These are phyloP conservation scores for Penstemon eatonii DNA, from an alignment of 257 asterid genomes.

Conservation along the genomic window DNA sequence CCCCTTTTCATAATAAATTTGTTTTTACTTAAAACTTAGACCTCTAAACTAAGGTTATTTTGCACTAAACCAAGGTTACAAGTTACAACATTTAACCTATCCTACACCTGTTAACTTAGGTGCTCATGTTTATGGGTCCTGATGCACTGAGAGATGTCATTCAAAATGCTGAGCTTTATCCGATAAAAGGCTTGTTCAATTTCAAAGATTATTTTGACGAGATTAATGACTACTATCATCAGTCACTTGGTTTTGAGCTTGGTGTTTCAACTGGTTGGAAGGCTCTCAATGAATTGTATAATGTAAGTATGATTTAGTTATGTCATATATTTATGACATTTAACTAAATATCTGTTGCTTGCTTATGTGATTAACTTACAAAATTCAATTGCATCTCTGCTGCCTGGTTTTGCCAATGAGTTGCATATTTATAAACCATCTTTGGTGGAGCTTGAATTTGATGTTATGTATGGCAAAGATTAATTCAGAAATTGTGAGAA, in stretches of 20 bases:
- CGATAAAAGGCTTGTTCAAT: conserved; percentile 81
- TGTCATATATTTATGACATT: conserved; percentile 5
- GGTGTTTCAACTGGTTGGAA: conserved; percentile 99
- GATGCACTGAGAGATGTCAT: conserved; percentile 70
- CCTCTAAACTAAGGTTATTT: not conserved
- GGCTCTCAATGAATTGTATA: conserved; percentile 70
- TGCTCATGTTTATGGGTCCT: conserved; percentile 90
- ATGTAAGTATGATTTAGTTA: conserved; percentile 50
- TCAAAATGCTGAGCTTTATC: conserved; percentile 87
- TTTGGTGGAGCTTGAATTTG: not conserved
- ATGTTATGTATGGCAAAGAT: not conserved
- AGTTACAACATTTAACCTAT: conserved; percentile 3
- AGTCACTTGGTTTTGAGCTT: conserved; percentile 72
- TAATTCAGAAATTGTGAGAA: not conserved
- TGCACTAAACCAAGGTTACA: not conserved
- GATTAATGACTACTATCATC: conserved; percentile 83
- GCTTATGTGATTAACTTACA: not conserved
- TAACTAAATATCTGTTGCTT: not conserved
- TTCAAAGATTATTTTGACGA: conserved; percentile 69
- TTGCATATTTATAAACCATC: not conserved
- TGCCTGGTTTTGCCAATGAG: not conserved
- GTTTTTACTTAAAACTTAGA: not conserved
- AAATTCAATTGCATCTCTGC: not conserved
- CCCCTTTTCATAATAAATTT: not conserved
- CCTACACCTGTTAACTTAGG: conserved; percentile 44